Conservation (phyloP, 257 asterid species). For the Prunella vulgaris region DNA sequence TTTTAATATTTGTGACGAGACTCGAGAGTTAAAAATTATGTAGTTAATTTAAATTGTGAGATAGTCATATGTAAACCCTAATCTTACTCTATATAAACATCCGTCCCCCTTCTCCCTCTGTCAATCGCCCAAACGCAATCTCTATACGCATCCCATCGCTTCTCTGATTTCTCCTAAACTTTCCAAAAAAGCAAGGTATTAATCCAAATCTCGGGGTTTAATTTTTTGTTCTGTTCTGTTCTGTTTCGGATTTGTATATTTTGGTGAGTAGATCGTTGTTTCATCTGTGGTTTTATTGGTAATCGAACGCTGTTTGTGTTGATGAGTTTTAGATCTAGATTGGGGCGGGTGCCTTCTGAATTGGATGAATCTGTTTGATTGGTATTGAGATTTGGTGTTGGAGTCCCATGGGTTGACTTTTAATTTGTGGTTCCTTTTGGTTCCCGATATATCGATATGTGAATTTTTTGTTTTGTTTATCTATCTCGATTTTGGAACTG, state of each 20-base stretch:
- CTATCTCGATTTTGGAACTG: neutral
- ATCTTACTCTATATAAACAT: conserved; percentile 32
- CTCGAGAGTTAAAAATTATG: too few relatives aligned
- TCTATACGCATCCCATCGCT: neutral
- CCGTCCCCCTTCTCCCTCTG: conserved; percentile 11
- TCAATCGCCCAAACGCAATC: conserved; percentile 26
- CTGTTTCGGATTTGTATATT: neutral
- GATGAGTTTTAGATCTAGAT: conserved; percentile 24
- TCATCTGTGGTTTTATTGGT: neutral
- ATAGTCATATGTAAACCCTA: too few relatives aligned
- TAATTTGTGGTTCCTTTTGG: neutral
- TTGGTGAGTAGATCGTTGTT: neutral
- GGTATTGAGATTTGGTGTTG: neutral
- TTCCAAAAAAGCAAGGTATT: conserved; percentile 30
- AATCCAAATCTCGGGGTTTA: neutral
- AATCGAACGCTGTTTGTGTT: neutral
- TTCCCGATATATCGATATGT: neutral
- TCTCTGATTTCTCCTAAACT: neutral
- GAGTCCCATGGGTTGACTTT: neutral
- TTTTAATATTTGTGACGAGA: too few relatives aligned
- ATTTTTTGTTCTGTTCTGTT: too few relatives aligned
- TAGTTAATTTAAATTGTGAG: too few relatives aligned
- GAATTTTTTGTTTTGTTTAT: neutral
- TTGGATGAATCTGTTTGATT: neutral
- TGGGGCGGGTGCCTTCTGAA: too few relatives aligned